Conservation (phyloP, 164 flowering plant species). For the Buxus sempervirens region DNA sequence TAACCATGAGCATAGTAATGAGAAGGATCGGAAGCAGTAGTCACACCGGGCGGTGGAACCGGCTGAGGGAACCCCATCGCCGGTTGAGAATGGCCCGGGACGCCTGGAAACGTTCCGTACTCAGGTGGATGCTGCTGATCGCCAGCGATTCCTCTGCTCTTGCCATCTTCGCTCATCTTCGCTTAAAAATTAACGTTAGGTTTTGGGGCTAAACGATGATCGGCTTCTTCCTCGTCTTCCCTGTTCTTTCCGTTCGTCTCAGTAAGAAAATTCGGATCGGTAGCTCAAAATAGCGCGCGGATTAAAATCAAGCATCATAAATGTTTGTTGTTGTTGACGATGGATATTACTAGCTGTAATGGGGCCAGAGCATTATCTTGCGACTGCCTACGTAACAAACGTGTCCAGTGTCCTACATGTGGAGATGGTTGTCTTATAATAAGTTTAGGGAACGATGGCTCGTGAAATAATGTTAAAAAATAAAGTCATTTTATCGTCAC, state of each 20-base stretch:
- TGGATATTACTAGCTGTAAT: neutral
- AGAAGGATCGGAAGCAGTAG: conserved; percentile 24
- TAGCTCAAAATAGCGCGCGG: neutral
- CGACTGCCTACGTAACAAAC: too few relatives aligned
- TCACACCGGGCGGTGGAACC: conserved; percentile 51
- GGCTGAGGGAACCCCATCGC: conserved; percentile 65
- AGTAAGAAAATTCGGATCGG: neutral
- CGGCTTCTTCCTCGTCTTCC: neutral
- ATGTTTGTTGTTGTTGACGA: neutral
- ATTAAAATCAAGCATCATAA: neutral
- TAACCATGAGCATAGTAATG: conserved; percentile 46
- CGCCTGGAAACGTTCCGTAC: conserved; percentile 57
- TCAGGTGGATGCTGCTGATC: conserved; percentile 25
- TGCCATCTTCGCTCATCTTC: conserved; percentile 9
- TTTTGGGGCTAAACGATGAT: neutral
- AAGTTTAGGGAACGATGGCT: too few relatives aligned
- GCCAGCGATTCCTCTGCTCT: neutral
- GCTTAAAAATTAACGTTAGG: neutral
- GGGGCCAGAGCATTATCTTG: neutral
- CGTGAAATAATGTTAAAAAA: too few relatives aligned
- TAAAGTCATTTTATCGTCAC: too few relatives aligned
- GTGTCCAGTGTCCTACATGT: too few relatives aligned
- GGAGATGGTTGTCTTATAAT: too few relatives aligned
- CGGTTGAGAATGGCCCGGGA: conserved; percentile 39
- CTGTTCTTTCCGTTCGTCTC: neutral